These are phyloP conservation scores for Cercospora canescens DNA, from an alignment of 2,329 filamentous ascomycete species.

Conservation along the genomic window DNA sequence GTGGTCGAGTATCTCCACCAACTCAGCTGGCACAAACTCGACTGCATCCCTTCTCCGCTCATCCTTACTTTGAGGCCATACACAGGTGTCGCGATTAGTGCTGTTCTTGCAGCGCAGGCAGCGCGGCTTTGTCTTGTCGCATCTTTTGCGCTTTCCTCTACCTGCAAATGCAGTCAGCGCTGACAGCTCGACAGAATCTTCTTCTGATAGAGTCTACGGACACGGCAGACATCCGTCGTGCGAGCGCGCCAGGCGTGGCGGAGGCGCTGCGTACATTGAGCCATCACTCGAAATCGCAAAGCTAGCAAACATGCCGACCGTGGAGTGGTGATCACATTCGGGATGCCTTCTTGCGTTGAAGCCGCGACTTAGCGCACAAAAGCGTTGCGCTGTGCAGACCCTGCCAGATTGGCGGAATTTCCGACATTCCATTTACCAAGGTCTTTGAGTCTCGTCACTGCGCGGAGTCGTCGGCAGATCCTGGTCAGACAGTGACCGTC, in stretches of 20 bases:
- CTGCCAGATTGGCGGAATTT: background rate
- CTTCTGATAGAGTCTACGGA: slow-evolving; percentile 7
- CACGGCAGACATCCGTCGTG: slow-evolving; percentile 22
- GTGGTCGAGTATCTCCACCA: background rate
- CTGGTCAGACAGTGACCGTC: background rate
- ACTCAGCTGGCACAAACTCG: background rate
- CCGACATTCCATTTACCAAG: background rate
- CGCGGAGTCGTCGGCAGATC: background rate
- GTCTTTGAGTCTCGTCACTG: background rate
- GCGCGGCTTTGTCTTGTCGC: slow-evolving; percentile 19
- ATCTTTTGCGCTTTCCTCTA: slow-evolving; percentile 27
- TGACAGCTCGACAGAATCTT: background rate
- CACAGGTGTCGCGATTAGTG: slow-evolving; percentile 17
- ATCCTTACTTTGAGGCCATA: slow-evolving; percentile 10
- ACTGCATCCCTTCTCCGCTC: background rate
- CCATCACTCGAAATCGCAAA: slow-evolving; percentile 19
- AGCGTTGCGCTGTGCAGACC: background rate
- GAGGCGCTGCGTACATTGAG: slow-evolving; percentile 6
- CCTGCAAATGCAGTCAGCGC: slow-evolving; percentile 13
- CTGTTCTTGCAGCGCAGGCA: slow-evolving; percentile 25
- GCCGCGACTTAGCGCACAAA: background rate
- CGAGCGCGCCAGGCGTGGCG: slow-evolving; percentile 6
- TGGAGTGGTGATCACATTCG: background rate
- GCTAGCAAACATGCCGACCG: slow-evolving; percentile 18
- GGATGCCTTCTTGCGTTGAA: background rate